Evolutionary conservation across 2,329 filamentous ascomycete species (phyloP).

Genomic region (Botryosphaeria agaves): DNA sequence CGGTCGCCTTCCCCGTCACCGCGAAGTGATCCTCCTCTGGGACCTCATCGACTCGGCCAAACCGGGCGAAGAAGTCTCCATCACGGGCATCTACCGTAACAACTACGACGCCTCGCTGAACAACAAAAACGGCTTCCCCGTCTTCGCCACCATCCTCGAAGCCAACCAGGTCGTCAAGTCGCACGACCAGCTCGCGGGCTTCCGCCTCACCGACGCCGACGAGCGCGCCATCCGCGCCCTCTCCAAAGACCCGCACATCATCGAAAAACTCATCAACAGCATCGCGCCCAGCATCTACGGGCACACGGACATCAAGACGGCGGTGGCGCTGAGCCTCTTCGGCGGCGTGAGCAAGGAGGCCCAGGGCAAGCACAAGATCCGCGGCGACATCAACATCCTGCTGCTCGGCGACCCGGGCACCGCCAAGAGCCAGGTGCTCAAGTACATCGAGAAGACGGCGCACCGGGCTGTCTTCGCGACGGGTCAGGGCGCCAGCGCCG

Average conservation of each 20-base stretch:
- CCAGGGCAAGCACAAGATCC: constrained; percentile 76
- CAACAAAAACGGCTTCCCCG: constrained; percentile 96
- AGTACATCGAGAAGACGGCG: constrained; percentile 95
- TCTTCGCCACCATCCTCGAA: constrained; percentile 94
- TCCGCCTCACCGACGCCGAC: constrained; percentile 87
- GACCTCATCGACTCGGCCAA: constrained; percentile 95
- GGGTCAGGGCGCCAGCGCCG: constrained; percentile 89
- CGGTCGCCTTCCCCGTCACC: constrained; percentile 78
- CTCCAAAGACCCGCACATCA: constrained; percentile 75
- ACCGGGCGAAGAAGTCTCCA: constrained; percentile 92
- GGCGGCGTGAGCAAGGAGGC: constrained; percentile 85
- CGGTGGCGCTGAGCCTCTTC: constrained; percentile 83
- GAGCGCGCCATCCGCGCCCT: constrained; percentile 78
- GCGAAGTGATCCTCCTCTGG: constrained; percentile 91
- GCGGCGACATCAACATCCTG: constrained; percentile 95
- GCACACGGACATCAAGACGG: constrained; percentile 92
- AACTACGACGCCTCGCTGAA: constrained; percentile 96
- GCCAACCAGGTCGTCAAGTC: constrained; percentile 96
- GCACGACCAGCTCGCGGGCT: constrained; percentile 92
- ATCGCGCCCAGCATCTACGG: constrained; percentile 97
- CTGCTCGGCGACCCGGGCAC: constrained; percentile 94
- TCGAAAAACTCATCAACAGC: constrained; percentile 83
- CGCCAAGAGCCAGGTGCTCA: constrained; percentile 92
- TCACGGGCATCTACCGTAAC: constrained; percentile 93
- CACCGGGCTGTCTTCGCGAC: constrained; percentile 95